phyloP scores from a whole-genome alignment of 352 stramenopile species.

The Phytophthora litchii region DNA sequence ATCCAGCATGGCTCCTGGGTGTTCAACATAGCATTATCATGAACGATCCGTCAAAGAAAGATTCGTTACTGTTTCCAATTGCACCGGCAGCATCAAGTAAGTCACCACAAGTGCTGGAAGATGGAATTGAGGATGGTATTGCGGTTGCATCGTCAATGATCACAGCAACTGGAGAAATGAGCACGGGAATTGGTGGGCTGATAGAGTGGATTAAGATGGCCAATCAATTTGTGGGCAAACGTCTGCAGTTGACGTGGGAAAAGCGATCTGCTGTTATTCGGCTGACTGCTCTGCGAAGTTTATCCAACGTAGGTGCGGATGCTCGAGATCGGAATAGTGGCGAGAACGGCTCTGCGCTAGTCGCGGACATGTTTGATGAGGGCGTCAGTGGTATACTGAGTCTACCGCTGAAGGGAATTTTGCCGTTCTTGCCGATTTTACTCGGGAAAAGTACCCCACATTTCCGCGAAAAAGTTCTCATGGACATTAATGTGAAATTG shows the following conservation, averaged over 20 bases:
- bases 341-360: slow-evolving; percentile 19
- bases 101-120: slow-evolving; percentile 46
- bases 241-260: slow-evolving; percentile 75
- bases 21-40: slow-evolving; percentile 85
- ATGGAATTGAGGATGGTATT: slow-evolving; percentile 57
- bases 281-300: slow-evolving; percentile 65
- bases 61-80: slow-evolving; percentile 77
- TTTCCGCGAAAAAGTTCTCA: slow-evolving; percentile 80
- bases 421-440: slow-evolving; percentile 77
- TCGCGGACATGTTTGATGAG: slow-evolving; percentile 66
- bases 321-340: slow-evolving; percentile 5
- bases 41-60: slow-evolving; percentile 81
- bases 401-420: slow-evolving; percentile 65
- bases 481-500: slow-evolving; percentile 89
- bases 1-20: slow-evolving; percentile 59
- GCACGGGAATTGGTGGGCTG: slow-evolving; percentile 40
- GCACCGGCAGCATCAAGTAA: slow-evolving; percentile 37
- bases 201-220: slow-evolving; percentile 76
- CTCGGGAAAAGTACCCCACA: slow-evolving; percentile 52
- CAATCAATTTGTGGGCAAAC: slow-evolving; percentile 65
- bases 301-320: slow-evolving; percentile 41
- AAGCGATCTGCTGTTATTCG: slow-evolving; percentile 72
- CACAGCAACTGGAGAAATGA: slow-evolving; percentile 29
- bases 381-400: slow-evolving; percentile 60
- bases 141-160: slow-evolving; percentile 25